phyloP scores from a whole-genome alignment of 1,284 basidiomycete genomes.

The Polyporus tsugae region DNA sequence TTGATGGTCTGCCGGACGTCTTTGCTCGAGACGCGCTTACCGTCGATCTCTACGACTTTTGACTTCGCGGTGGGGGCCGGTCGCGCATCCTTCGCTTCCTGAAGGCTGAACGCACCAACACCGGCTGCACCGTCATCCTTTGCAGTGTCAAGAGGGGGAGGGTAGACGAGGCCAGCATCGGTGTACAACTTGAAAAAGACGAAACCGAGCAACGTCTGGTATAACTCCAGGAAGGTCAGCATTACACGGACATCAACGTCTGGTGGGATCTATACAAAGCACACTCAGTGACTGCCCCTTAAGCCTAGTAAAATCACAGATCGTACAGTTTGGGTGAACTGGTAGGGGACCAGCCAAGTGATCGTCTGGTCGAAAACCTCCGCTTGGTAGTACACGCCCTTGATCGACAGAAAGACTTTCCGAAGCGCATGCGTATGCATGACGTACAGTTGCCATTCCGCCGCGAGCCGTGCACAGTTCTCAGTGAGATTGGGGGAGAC shows the following conservation, averaged over 20 bases:
- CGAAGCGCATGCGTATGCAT: slow-evolving; percentile 89
- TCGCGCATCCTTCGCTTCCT: slow-evolving; percentile 54
- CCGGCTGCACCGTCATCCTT: slow-evolving; percentile 92
- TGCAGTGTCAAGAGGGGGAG: slow-evolving; percentile 86
- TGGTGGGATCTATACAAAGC: slow-evolving; percentile 76
- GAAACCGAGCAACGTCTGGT: slow-evolving; percentile 96
- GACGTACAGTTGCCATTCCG: slow-evolving; percentile 96
- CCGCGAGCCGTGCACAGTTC: slow-evolving; percentile 89
- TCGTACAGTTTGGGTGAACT: slow-evolving; percentile 94
- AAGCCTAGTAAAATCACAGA: slow-evolving; percentile 1
- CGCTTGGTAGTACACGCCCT: slow-evolving; percentile 98
- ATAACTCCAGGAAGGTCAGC: slow-evolving; percentile 98
- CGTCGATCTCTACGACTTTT: slow-evolving; percentile 59
- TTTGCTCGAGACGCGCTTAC: slow-evolving; percentile 69
- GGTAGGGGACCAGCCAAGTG: slow-evolving; percentile 98
- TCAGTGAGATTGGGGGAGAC: slow-evolving; percentile 88
- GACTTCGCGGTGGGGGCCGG: slow-evolving; percentile 42
- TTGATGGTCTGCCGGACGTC: slow-evolving; percentile 81
- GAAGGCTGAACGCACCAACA: slow-evolving; percentile 89
- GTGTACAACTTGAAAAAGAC: slow-evolving; percentile 98
- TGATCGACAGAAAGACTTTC: slow-evolving; percentile 97
- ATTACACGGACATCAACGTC: slow-evolving; percentile 99
- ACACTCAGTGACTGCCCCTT: slow-evolving; percentile 7
- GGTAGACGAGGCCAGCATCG: slow-evolving; percentile 94
- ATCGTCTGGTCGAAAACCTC: slow-evolving; percentile 93